Base-by-base conservation (phyloP, 768 basidiomycete species). In the Amanita muscaria region DNA sequence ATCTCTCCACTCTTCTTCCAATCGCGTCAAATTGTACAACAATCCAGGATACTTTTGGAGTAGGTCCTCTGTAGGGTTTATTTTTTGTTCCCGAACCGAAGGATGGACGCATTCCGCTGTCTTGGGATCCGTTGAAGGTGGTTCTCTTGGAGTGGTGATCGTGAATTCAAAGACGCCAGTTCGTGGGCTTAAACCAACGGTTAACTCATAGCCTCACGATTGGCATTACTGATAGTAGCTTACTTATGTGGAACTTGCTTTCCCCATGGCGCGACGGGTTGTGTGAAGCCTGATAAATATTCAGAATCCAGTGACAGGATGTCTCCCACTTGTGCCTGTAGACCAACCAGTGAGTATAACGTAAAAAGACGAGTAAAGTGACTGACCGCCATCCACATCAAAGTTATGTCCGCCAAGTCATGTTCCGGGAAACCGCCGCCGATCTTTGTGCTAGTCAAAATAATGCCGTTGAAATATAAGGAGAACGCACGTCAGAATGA, bases 391-490 rank as follows among this genome's bases (percentile, higher is more conserved):
- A 83, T 80, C 80, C 80, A 82, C 33, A 62, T 59, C 40, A 87
- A 62, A 11, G 77, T 70, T 19, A 85, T 34, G 53, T 84, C 80
- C 0, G 83, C 70, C 22, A 87, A 58, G 52, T 87, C 84, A 56
- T 83, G 83, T 34, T 75, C 66, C 22, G 67, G 56, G 59, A 76
- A 86, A 30, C 84, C 83, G 21, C 84, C 84, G 12, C 83, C 83
- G 36, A 81, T 72, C 83, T 85, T 49, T 40, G 8, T 30, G 21
- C 19, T 47, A 14, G 15, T 19, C 1, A 15, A 6, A 29, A 12
- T n/a, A 14, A 29, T 18, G n/a, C 42, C 8, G 16, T 14, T 19
- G 6, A 45, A 36, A 22, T n/a, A 30, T 40, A 44, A 48, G 42
- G 33, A 11, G 18, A 15, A 57, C 61, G 51, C 51, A 72, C 71